Conservation (phyloP, 108 stramenopile species). For the Thalassiosira profunda region DNA sequence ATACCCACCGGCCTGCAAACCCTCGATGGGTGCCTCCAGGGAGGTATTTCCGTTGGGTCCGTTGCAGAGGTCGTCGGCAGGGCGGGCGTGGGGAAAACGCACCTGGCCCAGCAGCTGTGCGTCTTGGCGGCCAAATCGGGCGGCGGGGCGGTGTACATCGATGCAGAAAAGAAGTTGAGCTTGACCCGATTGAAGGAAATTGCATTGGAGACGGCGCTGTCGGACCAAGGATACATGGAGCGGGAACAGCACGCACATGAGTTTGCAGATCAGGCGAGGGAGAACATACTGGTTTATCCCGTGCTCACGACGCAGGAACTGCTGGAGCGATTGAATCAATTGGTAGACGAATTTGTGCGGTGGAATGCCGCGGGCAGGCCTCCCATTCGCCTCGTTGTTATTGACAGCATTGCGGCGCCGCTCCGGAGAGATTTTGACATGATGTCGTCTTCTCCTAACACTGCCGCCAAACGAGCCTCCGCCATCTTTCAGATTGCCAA, state of each 20-base stretch:
- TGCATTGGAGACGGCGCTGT: conserved; percentile 9
- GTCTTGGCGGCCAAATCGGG: conserved; percentile 61
- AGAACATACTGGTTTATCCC: conserved; percentile 71
- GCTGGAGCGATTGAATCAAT: conserved; percentile 35
- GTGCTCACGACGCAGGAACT: conserved; percentile 62
- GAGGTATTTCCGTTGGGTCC: conserved; percentile 70
- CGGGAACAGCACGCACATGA: conserved; percentile 4
- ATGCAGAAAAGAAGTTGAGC: conserved; percentile 83
- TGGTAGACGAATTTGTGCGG: conserved; percentile 69
- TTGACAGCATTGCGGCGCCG: conserved; percentile 93
- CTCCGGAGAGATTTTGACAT: conserved; percentile 67
- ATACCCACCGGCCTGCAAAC: conserved; percentile 63
- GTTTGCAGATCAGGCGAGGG: conserved; percentile 46
- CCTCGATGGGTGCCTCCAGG: conserved; percentile 59
- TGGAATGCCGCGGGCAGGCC: conserved; percentile 57
- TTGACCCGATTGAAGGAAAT: conserved; percentile 72
- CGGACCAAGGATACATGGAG: neutral
- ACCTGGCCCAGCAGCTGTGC: conserved; percentile 76
- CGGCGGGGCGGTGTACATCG: conserved; percentile 77
- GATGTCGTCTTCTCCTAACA: conserved; percentile 19
- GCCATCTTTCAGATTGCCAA: conserved; percentile 69
- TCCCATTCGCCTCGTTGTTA: conserved; percentile 70
- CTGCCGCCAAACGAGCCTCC: conserved; percentile 58
- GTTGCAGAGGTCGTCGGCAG: conserved; percentile 80
- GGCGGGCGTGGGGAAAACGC: conserved; percentile 85